A percentile compares a stretch with the other conserved stretches of the same genome.
These are phyloP conservation scores for Neocallimastix lanati DNA, from an alignment of 192 early-diverging fungal genomes.

Conservation along the genomic window DNA sequence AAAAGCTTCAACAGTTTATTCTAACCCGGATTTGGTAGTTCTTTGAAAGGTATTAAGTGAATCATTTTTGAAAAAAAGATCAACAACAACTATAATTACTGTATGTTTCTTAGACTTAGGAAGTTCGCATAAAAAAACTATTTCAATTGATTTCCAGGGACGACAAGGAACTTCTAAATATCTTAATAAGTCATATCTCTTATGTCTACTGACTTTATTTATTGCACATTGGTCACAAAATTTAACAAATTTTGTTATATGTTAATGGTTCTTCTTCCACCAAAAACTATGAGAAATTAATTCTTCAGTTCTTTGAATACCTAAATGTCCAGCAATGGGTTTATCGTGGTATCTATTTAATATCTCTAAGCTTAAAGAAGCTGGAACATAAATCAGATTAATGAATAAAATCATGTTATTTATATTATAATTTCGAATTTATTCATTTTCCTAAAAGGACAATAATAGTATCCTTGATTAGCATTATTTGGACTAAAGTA, in stretches of 20 bases:
- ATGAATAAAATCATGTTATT: too few relatives aligned
- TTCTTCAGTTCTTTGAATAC: slow-evolving; percentile 12
- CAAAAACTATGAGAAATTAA: slow-evolving; percentile 7
- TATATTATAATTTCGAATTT: too few relatives aligned
- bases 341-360: slow-evolving; percentile 6
- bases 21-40: not conserved
- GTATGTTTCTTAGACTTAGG: slow-evolving; percentile 1
- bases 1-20: slow-evolving; percentile 5
- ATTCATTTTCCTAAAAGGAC: too few relatives aligned
- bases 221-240: slow-evolving; percentile 12
- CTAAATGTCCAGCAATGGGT: slow-evolving; percentile 11
- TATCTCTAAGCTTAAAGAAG: too few relatives aligned
- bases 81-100: too few relatives aligned
- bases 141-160: slow-evolving; percentile 21
- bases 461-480: too few relatives aligned
- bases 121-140: slow-evolving; percentile 23
- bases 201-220: slow-evolving; percentile 9
- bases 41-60: slow-evolving; percentile 2
- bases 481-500: too few relatives aligned
- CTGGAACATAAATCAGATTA: too few relatives aligned
- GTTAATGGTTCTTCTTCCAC: slow-evolving; percentile 13
- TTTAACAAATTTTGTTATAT: slow-evolving; percentile 11
- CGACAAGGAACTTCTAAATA: slow-evolving; percentile 8
- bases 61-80: slow-evolving; percentile 17
- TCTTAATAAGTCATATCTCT: slow-evolving; percentile 12